Conservation (phyloP, 257 asterid species). For the Voacanga thouarsii region DNA sequence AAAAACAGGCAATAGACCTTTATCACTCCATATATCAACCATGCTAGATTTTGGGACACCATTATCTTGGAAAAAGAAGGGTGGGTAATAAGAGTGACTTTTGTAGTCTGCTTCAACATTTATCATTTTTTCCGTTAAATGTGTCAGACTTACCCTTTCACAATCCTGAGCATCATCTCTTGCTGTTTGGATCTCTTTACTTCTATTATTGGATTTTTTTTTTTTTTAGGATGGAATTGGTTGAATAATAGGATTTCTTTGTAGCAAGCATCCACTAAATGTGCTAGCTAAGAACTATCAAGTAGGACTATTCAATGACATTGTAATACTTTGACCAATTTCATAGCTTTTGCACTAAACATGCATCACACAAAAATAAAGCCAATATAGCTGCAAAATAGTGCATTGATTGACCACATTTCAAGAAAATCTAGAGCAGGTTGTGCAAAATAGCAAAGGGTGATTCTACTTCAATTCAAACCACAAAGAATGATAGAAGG, state of each 20-base stretch:
- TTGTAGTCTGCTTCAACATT: conserved; percentile 11
- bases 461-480: too few relatives aligned
- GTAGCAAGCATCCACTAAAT: too few relatives aligned
- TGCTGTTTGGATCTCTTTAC: conserved; percentile 34
- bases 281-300: too few relatives aligned
- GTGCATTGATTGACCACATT: too few relatives aligned
- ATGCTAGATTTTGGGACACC: conserved; percentile 37
- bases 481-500: too few relatives aligned
- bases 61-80: conserved; percentile 37
- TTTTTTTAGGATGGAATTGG: conserved; percentile 72
- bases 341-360: too few relatives aligned
- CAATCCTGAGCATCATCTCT: conserved; percentile 25
- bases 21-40: conserved; percentile 64
- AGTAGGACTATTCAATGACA: too few relatives aligned
- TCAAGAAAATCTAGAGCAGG: too few relatives aligned
- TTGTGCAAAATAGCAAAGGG: too few relatives aligned
- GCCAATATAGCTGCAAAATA: too few relatives aligned
- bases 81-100: neutral
- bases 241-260: conserved; percentile 69
- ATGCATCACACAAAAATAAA: too few relatives aligned
- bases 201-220: conserved; percentile 51
- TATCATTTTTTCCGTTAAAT: neutral
- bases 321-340: too few relatives aligned
- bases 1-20: conserved; percentile 31
- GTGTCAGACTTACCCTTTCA: conserved; percentile 38